Base-by-base conservation (phyloP, 2,329 filamentous ascomycete species). In the Cytospora piceae region DNA sequence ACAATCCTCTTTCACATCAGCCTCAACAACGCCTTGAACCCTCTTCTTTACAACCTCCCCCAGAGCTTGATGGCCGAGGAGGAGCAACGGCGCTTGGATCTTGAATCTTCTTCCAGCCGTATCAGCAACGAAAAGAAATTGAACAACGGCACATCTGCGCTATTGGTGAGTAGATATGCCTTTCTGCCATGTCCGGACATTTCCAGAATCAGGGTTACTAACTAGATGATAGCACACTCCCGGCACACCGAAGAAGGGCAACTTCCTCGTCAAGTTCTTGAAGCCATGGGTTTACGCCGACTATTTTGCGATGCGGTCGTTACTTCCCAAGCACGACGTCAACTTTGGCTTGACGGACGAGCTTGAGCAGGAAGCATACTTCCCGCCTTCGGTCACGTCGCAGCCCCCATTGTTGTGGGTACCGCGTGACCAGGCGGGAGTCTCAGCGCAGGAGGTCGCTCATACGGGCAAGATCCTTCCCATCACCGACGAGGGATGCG, bases 401-500 rank as follows among this genome's bases (percentile, higher is more conserved):
- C 70, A 82, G 70, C 77, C 85, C 1, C 91, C 91, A 2, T 79
- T 92, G 34, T 81, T 97, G n/a, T 97, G 93, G 93, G 91, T 97
- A 63, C 92, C 93, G 0, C 82, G 86, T 65, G 93, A 97, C 72
- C 78, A 83, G 1, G 85, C 88, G 29, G 91, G 92, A 12, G 85
- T 97, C 52, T 92, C 88, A 62, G 83, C 83, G 71, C 91, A 96
- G 74, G 93, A 96, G 77, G 82, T 95, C 61, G 82, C 82, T 15
- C 90, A 95, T 71, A 91, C 90, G 0, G 81, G 81, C 70, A 86
- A 85, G 72, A 84, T 91, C 37, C 91, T 93, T 34, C 86, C 89
- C 1, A 94, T 96, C 69, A 94, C 91, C 0, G 93, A 97, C 70
- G 90, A 92, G 70, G 90, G 89, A 22, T 90, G 90, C 54, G 83